phyloP scores from a whole-genome alignment of 1,139 yeast species.

The Saccharomyces hybrid region DNA sequence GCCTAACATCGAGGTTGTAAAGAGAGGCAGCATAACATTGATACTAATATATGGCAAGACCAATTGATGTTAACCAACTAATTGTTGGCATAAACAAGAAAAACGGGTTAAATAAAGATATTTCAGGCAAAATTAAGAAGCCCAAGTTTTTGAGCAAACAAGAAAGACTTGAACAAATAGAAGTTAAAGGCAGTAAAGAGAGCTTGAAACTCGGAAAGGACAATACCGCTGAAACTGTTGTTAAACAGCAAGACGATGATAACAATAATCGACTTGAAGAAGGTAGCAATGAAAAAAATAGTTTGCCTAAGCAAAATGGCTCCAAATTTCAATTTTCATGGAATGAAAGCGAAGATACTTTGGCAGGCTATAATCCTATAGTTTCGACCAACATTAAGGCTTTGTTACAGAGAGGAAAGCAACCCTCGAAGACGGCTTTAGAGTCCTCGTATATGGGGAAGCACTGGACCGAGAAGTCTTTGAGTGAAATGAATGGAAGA shows the following conservation, averaged over 20 bases:
- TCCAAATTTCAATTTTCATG: constrained; percentile 61
- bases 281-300: constrained; percentile 1
- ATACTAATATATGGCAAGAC: constrained; percentile 14
- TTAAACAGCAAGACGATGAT: no score
- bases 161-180: not conserved
- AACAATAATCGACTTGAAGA: no score
- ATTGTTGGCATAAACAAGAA: constrained; percentile 6
- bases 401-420: constrained; percentile 7
- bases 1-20: no score
- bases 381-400: constrained; percentile 19
- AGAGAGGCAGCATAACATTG: no score
- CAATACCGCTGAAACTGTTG: not conserved
- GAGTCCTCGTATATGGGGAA: constrained; percentile 23
- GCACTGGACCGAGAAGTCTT: constrained; percentile 67
- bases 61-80: constrained; percentile 11
- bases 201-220: not conserved
- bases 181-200: not conserved
- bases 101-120: not conserved
- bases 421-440: constrained; percentile 10
- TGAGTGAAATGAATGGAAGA: constrained; percentile 59
- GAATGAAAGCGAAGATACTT: constrained; percentile 62
- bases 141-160: not conserved
- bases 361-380: constrained; percentile 39
- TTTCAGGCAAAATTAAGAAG: not conserved
- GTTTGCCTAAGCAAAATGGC: constrained; percentile 20